phyloP scores from a whole-genome alignment of 306 rosid species.

The Pyrus communis region DNA sequence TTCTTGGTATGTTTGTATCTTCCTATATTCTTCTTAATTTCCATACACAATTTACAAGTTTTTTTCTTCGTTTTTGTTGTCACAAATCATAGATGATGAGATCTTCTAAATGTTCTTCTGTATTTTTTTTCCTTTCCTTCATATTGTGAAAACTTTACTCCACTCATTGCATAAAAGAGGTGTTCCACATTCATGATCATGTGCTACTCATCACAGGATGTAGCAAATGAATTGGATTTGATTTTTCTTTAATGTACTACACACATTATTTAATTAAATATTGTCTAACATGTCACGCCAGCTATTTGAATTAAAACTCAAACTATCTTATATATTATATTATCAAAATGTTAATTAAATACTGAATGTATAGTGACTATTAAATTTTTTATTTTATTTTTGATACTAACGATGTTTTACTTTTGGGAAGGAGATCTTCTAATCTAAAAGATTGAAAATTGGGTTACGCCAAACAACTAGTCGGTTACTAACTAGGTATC shows the following conservation, averaged over 20 bases:
- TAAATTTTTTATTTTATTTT: too few relatives aligned
- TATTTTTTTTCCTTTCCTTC: not conserved
- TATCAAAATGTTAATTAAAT: not conserved
- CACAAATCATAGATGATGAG: not conserved
- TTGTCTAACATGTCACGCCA: not conserved
- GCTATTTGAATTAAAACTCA: not conserved
- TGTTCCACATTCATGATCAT: not conserved
- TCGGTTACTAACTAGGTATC: too few relatives aligned
- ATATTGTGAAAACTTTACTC: too few relatives aligned
- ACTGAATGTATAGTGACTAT: too few relatives aligned
- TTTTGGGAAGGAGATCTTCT: too few relatives aligned
- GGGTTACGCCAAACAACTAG: too few relatives aligned
- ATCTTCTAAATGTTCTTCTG: not conserved
- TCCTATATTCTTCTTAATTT: not conserved
- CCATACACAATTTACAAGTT: not conserved
- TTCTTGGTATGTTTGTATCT: constrained; percentile 32
- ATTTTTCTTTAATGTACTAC: not conserved
- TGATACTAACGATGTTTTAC: too few relatives aligned
- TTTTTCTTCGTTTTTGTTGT: not conserved
- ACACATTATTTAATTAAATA: not conserved
- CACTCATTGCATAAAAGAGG: too few relatives aligned
- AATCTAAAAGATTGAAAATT: too few relatives aligned
- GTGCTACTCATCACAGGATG: not conserved
- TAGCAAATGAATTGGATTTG: not conserved
- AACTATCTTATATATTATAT: not conserved